Conservation (phyloP, 2,329 filamentous ascomycete species). For the Aspergillus ustus region DNA sequence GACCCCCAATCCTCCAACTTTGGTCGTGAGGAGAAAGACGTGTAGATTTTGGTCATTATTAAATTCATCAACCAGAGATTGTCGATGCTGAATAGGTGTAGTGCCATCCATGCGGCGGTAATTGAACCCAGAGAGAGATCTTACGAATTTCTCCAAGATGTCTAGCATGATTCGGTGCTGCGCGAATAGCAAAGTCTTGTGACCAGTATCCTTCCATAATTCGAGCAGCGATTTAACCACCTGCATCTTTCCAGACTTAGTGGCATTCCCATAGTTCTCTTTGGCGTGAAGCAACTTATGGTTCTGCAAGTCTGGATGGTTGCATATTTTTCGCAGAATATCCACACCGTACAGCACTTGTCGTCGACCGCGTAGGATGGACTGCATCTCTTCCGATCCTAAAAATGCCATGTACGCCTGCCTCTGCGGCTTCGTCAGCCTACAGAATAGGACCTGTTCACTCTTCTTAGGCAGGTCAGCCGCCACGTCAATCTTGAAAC, state of each 20-base stretch:
- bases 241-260: conserved; percentile 92
- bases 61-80: conserved; percentile 88
- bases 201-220: conserved; percentile 88
- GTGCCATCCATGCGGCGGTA: conserved; percentile 93
- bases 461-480: conserved; percentile 93
- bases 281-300: conserved; percentile 64
- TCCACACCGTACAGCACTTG: conserved; percentile 90
- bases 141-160: conserved; percentile 83
- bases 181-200: conserved; percentile 91
- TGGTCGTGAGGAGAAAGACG: conserved; percentile 92
- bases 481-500: conserved; percentile 91
- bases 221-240: conserved; percentile 86
- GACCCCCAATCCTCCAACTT: conserved; percentile 90
- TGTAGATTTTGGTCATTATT: conserved; percentile 80
- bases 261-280: conserved; percentile 72
- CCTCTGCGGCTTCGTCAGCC: conserved; percentile 78
- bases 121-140: conserved; percentile 68
- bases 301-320: conserved; percentile 88
- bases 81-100: conserved; percentile 85
- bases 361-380: conserved; percentile 73
- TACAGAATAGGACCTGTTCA: conserved; percentile 95
- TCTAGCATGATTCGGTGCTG: conserved; percentile 96
- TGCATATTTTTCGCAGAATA: conserved; percentile 92
- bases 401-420: conserved; percentile 82
- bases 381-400: conserved; percentile 80